Conservation (phyloP, 352 stramenopile genomes). For the Phytophthora constricta region DNA sequence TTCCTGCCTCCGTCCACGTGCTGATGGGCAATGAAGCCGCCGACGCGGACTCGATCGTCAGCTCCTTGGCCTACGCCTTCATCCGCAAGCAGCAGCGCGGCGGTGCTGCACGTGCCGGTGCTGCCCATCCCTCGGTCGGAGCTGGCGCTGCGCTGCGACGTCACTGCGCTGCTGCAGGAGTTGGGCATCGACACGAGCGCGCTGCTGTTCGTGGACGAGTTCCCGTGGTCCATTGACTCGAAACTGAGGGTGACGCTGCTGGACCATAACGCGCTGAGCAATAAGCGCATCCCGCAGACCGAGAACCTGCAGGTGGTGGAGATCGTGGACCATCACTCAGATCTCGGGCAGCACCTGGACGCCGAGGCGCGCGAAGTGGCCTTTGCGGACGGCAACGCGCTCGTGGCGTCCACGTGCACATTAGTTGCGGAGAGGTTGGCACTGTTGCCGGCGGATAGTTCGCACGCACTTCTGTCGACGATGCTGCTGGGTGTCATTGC, state of each 20-base stretch:
- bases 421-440: slow-evolving; percentile 76
- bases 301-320: slow-evolving; percentile 51
- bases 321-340: slow-evolving; percentile 85
- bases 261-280: slow-evolving; percentile 80
- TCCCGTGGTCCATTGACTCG: slow-evolving; percentile 52
- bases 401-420: slow-evolving; percentile 80
- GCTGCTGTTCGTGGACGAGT: slow-evolving; percentile 83
- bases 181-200: slow-evolving; percentile 58
- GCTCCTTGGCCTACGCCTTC: slow-evolving; percentile 73
- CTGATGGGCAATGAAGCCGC: slow-evolving; percentile 83
- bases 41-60: slow-evolving; percentile 87
- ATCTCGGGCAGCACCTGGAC: slow-evolving; percentile 54
- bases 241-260: slow-evolving; percentile 59
- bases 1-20: slow-evolving; percentile 47
- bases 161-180: slow-evolving; percentile 61
- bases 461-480: slow-evolving; percentile 58
- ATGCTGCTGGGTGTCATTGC: slow-evolving; percentile 83
- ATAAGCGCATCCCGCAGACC: slow-evolving; percentile 50
- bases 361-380: slow-evolving; percentile 61
- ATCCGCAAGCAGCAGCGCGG: slow-evolving; percentile 32
- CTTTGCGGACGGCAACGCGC: slow-evolving; percentile 68
- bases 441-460: slow-evolving; percentile 10
- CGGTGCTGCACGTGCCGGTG: slow-evolving; percentile 54
- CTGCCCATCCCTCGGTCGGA: slow-evolving; percentile 69
- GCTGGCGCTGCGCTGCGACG: slow-evolving; percentile 72